Conservation (phyloP, 306 rosid species). For the Medicago ruthenica region DNA sequence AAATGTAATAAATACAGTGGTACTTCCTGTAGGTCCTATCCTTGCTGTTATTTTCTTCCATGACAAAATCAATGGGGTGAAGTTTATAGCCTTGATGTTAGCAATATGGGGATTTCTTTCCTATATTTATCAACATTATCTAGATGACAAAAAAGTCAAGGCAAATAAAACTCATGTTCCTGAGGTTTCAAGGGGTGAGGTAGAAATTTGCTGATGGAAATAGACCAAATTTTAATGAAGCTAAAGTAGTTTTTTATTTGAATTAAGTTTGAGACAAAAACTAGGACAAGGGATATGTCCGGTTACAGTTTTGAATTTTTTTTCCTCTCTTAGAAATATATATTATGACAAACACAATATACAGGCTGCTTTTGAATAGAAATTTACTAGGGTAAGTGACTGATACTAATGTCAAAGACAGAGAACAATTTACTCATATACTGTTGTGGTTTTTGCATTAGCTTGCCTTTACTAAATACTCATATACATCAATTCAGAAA, state of each 20-base stretch:
- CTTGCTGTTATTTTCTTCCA: conserved; percentile 56
- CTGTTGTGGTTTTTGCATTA: too few relatives aligned
- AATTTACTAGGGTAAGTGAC: neutral
- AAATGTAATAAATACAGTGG: conserved; percentile 56
- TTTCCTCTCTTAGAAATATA: neutral
- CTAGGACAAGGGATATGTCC: neutral
- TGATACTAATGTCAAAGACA: neutral
- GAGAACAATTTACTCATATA: neutral
- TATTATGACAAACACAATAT: neutral
- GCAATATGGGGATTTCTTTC: conserved; percentile 70
- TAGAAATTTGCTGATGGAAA: conserved; percentile 43
- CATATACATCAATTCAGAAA: neutral
- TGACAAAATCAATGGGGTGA: conserved; percentile 62
- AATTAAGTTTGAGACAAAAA: conserved; percentile 21
- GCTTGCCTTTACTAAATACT: too few relatives aligned
- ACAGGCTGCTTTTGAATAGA: neutral
- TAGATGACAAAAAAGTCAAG: conserved; percentile 52
- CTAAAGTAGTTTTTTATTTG: neutral
- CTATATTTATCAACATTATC: conserved; percentile 63
- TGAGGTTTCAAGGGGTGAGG: conserved; percentile 39
- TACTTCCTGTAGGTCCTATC: conserved; percentile 57
- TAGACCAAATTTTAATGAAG: conserved; percentile 14
- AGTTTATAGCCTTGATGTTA: conserved; percentile 59
- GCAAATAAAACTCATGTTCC: conserved; percentile 23
- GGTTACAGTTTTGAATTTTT: neutral